These are phyloP conservation scores for Trifolium repens DNA, from an alignment of 306 rosid genomes.

Conservation along the genomic window DNA sequence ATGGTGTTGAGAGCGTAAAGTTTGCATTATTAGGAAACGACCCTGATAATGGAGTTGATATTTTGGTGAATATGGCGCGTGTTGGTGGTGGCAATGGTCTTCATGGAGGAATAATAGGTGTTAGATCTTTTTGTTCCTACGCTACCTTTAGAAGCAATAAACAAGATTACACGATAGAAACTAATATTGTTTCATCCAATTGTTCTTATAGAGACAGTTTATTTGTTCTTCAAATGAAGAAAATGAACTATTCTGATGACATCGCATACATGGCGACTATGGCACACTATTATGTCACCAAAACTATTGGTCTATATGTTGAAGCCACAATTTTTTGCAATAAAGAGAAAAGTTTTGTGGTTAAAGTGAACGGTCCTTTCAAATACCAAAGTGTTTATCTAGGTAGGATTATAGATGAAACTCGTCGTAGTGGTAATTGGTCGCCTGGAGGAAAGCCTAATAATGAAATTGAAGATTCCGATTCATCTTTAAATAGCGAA, in stretches of 20 bases:
- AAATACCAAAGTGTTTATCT: conserved; percentile 20
- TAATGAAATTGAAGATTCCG: too few relatives aligned
- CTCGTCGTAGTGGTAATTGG: neutral
- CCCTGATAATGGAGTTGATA: neutral
- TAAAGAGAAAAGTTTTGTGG: conserved; percentile 12
- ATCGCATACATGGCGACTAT: conserved; percentile 8
- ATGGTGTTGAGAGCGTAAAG: too few relatives aligned
- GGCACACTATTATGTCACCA: conserved; percentile 39
- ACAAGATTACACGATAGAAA: conserved; percentile 12
- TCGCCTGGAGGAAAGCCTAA: neutral
- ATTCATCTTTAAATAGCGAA: neutral
- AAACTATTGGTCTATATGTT: conserved; percentile 34
- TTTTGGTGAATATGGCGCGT: too few relatives aligned
- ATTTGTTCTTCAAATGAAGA: conserved; percentile 34
- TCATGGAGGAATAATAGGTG: neutral
- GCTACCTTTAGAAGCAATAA: neutral
- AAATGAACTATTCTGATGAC: conserved; percentile 3
- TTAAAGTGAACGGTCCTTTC: conserved; percentile 37
- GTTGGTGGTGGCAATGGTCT: neutral
- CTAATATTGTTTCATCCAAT: conserved; percentile 5
- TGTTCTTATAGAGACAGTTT: neutral
- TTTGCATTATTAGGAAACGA: too few relatives aligned
- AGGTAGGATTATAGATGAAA: conserved; percentile 22
- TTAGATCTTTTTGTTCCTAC: neutral
- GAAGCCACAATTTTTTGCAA: conserved; percentile 12